Evolutionary conservation across 2,329 filamentous ascomycete species (phyloP).

Genomic region (Bipolaris bicolor): DNA sequence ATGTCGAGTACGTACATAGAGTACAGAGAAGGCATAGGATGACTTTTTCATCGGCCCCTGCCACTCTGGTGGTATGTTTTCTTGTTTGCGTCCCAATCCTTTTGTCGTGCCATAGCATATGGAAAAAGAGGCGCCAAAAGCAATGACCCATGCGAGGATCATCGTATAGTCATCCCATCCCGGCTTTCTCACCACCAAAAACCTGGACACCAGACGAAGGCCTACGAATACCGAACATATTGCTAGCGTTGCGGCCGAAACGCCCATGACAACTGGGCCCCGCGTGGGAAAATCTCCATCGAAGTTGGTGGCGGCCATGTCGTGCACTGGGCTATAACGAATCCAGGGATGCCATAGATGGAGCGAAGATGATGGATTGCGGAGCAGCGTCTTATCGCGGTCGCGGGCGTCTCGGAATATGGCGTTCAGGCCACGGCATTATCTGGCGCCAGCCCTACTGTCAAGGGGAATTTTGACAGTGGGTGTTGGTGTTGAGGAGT

Average conservation of each 20-base stretch:
- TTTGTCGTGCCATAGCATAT: conserved; percentile 68
- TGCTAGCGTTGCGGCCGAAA: conserved; percentile 71
- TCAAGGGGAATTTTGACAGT: conserved; percentile 4
- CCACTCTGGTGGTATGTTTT: conserved; percentile 61
- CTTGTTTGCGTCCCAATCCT: conserved; percentile 72
- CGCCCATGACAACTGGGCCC: conserved; percentile 64
- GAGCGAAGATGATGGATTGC: neutral
- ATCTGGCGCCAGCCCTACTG: conserved; percentile 23
- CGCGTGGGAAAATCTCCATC: conserved; percentile 32
- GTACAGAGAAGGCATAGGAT: conserved; percentile 65
- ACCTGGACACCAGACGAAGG: conserved; percentile 74
- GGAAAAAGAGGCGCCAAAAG: conserved; percentile 70
- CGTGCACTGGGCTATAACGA: conserved; percentile 19
- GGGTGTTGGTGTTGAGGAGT: neutral
- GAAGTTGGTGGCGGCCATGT: conserved; percentile 33
- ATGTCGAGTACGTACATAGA: conserved; percentile 57
- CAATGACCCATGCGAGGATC: conserved; percentile 75
- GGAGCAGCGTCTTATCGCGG: conserved; percentile 27
- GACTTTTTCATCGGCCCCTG: conserved; percentile 61
- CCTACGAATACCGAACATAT: conserved; percentile 77
- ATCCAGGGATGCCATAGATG: conserved; percentile 16
- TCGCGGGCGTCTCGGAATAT: conserved; percentile 31
- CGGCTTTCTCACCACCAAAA: conserved; percentile 73
- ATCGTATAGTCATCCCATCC: conserved; percentile 84
- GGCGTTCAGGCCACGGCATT: conserved; percentile 29